These are phyloP conservation scores for Linaria vulgaris DNA, from an alignment of 257 asterid species.

Conservation along the genomic window DNA sequence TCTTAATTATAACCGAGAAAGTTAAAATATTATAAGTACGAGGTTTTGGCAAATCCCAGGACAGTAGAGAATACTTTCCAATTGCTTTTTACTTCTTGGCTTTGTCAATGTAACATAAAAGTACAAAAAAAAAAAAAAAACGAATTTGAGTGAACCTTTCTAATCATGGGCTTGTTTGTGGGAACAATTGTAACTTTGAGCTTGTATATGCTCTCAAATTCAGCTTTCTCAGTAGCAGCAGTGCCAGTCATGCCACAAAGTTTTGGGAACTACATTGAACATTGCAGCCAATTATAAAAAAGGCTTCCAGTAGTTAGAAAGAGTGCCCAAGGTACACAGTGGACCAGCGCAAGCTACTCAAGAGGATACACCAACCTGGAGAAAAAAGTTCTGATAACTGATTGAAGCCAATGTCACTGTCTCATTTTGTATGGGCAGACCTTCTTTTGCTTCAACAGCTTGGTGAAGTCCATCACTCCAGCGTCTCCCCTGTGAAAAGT, in stretches of 20 bases:
- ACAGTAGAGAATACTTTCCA: conserved; percentile 3
- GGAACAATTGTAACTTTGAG: conserved; percentile 98
- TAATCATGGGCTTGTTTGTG: conserved; percentile 96
- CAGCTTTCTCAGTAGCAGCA: conserved; percentile 97
- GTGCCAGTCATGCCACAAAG: conserved; percentile 99
- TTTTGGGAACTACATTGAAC: conserved; percentile 77
- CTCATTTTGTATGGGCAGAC: conserved; percentile 92
- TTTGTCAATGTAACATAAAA: conserved; percentile 17
- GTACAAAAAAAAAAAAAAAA: conserved; percentile 18
- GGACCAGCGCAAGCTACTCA: conserved; percentile 20
- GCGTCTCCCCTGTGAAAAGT: conserved; percentile 80
- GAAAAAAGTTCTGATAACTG: conserved; percentile 98
- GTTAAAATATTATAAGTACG: conserved; percentile 1
- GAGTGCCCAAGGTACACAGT: conserved; percentile 18
- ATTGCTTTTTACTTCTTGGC: conserved; percentile 21
- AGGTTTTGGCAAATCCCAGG: conserved; percentile 14
- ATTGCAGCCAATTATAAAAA: conserved; percentile 34
- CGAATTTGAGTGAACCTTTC: conserved; percentile 60
- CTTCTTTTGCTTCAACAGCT: conserved; percentile 99
- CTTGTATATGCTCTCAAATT: conserved; percentile 96
- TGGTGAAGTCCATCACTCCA: conserved; percentile 99
- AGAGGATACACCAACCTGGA: conserved; percentile 66
- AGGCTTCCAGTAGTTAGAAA: conserved; percentile 19
- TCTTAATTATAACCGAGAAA: conserved; percentile 21
- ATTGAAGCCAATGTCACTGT: conserved; percentile 96